A percentile compares a stretch with the other conserved stretches of the same genome.
These are phyloP conservation scores for Aphanomyces euteiches DNA, from an alignment of 352 stramenopile species.

Conservation along the genomic window DNA sequence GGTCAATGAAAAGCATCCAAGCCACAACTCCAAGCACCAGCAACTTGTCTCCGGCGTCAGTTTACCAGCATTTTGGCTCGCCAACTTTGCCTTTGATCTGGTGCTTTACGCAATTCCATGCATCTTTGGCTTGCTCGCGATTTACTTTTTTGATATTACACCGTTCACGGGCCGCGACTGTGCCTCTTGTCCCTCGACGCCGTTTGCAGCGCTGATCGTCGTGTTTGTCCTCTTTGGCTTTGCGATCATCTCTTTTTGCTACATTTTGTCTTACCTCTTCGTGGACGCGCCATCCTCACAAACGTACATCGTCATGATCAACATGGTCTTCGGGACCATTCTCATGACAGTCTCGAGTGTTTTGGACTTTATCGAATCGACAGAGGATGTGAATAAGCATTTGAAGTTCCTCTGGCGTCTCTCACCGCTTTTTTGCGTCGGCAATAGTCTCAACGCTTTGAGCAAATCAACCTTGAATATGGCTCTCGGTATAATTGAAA, in stretches of 20 bases:
- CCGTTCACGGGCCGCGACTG: constrained; percentile 50
- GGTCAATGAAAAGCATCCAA: constrained; percentile 91
- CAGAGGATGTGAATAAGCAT: constrained; percentile 43
- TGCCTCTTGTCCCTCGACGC: constrained; percentile 44
- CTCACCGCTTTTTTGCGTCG: constrained; percentile 62
- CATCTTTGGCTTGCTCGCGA: constrained; percentile 42
- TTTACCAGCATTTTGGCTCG: constrained; percentile 93
- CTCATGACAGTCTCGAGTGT: constrained; percentile 81
- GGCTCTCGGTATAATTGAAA: neutral
- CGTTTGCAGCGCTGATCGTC: constrained; percentile 50
- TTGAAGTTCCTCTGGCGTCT: constrained; percentile 71
- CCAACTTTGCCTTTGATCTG: constrained; percentile 94
- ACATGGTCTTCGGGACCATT: constrained; percentile 58
- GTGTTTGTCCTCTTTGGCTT: constrained; percentile 58
- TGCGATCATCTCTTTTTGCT: constrained; percentile 60
- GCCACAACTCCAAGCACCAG: constrained; percentile 94
- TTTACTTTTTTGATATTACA: constrained; percentile 50
- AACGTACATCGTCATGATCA: constrained; percentile 68
- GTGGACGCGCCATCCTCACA: constrained; percentile 63
- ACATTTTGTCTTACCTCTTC: constrained; percentile 56
- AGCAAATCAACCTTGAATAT: constrained; percentile 29
- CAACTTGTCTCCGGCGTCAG: constrained; percentile 93
- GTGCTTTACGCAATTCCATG: constrained; percentile 86
- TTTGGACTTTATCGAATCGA: constrained; percentile 37
- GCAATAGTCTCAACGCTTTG: constrained; percentile 41